Evolutionary conservation across 2,329 filamentous ascomycete genomes (phyloP).

Genomic region (Neonectria faginata): DNA sequence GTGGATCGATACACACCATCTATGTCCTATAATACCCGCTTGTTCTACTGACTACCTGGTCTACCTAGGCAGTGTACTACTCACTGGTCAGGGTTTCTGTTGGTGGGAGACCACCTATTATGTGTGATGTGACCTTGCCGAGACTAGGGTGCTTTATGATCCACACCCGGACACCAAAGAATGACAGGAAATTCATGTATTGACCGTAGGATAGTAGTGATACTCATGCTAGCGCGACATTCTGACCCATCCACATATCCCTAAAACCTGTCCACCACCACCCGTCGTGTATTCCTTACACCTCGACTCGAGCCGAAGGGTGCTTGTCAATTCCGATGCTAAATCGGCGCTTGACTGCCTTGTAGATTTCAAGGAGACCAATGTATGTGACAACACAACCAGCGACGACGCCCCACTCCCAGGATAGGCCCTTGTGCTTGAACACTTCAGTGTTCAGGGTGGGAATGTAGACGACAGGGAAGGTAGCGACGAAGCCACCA

Average conservation of each 20-base stretch:
- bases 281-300: conserved; percentile 32
- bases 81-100: no score
- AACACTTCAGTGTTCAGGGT: conserved; percentile 74
- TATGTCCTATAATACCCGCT: no score
- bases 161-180: neutral
- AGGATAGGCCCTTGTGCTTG: conserved; percentile 74
- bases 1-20: no score
- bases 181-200: conserved; percentile 46
- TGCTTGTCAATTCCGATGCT: conserved; percentile 49
- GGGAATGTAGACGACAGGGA: conserved; percentile 76
- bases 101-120: no score
- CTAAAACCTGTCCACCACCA: conserved; percentile 47
- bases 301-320: conserved; percentile 34
- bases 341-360: conserved; percentile 71
- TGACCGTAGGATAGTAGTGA: conserved; percentile 47
- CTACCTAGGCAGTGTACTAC: no score
- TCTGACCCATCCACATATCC: conserved; percentile 43
- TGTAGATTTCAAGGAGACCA: conserved; percentile 74
- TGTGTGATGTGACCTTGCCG: no score
- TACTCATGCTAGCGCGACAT: conserved; percentile 45
- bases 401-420: conserved; percentile 79
- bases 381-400: conserved; percentile 71
- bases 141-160: neutral
- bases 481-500: conserved; percentile 69
- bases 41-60: no score